Evolutionary conservation across 805 yeast genomes (phyloP), one percentile per base, ranked within the genome.

Genomic region (Saccharomycopsis javanensis): DNA sequence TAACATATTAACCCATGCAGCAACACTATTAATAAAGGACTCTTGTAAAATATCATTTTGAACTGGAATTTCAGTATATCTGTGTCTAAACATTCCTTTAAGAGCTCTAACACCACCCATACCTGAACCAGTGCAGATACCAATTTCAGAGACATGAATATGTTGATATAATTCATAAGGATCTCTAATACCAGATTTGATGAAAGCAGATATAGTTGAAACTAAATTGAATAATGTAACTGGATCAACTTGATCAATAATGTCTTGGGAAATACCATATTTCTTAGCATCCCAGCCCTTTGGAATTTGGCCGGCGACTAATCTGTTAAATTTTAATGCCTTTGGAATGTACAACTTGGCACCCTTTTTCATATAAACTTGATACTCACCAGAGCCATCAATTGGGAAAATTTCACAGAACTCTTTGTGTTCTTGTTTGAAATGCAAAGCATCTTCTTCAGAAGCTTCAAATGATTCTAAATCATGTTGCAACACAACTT

Each of bases 1-100:
- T 78, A 94, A 80, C 99, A 94, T 94, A 70, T 94, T 94, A 65
- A 94, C 97, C 99, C 99, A 94, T 61, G 99, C 99, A 62, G 96
- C 80, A 97, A 94, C 92, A 55, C 98, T 94, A 79, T 94, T 94
- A 77, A 95, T 91, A 76, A 94, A 94, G 60, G 99, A 91, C 75
- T 94, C 99, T 76, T 92, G 99, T 66, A 94, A 79, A 65, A 94
- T 86, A 75, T 94, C 99, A 71, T 88, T 94, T 78, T 95, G 99
- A 57, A 91, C 97, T 57, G 96, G 97, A 73, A 79, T 79, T 71
- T 94, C 99, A 65, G 81, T 76, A 77, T 79, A 94, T 76, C 99
- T 85, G 69, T 92, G 96, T 74, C 81, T 90, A 79, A 90, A 94
- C 98, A 94, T 94, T 66, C 97, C 97, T 72, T 95, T 88, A 69